phyloP scores from a whole-genome alignment of 805 yeast species.

The Saccharomycopsis sp. region DNA sequence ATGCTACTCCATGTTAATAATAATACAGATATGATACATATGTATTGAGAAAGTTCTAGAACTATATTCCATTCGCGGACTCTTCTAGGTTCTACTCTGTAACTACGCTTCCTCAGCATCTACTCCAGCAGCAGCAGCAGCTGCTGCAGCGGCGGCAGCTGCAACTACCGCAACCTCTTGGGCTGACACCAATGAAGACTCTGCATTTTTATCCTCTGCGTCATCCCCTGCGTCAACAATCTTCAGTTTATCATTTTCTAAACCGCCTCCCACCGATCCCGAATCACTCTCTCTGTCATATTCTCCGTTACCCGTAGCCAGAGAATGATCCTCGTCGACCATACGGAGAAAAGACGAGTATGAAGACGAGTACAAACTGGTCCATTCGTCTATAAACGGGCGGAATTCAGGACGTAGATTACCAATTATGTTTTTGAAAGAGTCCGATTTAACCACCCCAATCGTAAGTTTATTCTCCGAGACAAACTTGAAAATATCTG shows the following conservation, averaged over 20 bases:
- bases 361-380: constrained; percentile 36
- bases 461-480: constrained; percentile 45
- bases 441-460: constrained; percentile 40
- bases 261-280: too few relatives aligned
- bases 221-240: background rate
- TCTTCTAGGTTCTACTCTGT: too few relatives aligned
- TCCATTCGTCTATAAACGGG: constrained; percentile 39
- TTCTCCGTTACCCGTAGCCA: background rate
- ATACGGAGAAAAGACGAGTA: constrained; percentile 38
- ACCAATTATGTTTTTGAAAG: constrained; percentile 44
- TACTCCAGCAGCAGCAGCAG: background rate
- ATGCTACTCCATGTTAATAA: too few relatives aligned
- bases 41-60: too few relatives aligned
- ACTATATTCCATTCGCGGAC: too few relatives aligned
- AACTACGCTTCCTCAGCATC: too few relatives aligned
- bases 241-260: too few relatives aligned
- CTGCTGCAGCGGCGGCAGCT: background rate
- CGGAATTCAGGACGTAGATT: constrained; percentile 45
- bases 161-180: background rate
- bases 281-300: background rate
- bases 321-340: constrained; percentile 20
- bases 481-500: constrained; percentile 42
- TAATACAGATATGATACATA: too few relatives aligned
- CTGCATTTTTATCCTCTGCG: background rate
- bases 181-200: background rate